Base-by-base conservation (phyloP, 768 basidiomycete genomes). In the Lentinula guzmanii region DNA sequence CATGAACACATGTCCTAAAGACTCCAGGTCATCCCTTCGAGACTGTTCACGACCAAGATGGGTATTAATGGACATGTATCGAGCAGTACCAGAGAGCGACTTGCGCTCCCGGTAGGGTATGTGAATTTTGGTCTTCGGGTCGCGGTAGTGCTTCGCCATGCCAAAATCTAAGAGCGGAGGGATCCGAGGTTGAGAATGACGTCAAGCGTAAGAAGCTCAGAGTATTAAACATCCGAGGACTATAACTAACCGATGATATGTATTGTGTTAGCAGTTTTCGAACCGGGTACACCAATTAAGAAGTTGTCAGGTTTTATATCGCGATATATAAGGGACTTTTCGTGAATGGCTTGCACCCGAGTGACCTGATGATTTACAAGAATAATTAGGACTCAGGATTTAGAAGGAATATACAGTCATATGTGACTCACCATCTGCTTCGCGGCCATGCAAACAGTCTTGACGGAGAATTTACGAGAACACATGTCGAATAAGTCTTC, bases 221-320 rank as follows among this genome's bases (percentile, higher is more conserved):
- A 41, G 35, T 11, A 55, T 31, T 61, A 10, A 18, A 7, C 11
- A 42, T 10, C 21, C 37, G 35, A 60, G 53, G 16, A 52, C 13
- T 34, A 18, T 2, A 3, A 78, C 89, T 61, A 68, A 92, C 91
- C 91, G 54, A 93, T 95, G 63, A 96, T 86, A 73, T 92, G 89
- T 65, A 93, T 85, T 7, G 82, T 80, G 71, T 96, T 95, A 52
- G 95, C 93, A 45, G 81, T 92, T 79, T 95, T 97, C 37, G 90
- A 95, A 18, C 85, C 85, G 21, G 95, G 89, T 11, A 95, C 92
- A 62, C 96, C 97, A 72, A 99, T 93, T 65, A 99, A 81, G 76
- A 99, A 99, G 77, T 98, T 98, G 76, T 99, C 96, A 39, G 96
- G 96, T 71, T 98, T 98, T 81, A 99, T 98, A 72, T 98, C 97